A percentile compares a stretch with the other conserved stretches of the same genome.
These are phyloP conservation scores for Dioscorea cayenensis DNA, from an alignment of 116 monocot genomes.

Conservation along the genomic window DNA sequence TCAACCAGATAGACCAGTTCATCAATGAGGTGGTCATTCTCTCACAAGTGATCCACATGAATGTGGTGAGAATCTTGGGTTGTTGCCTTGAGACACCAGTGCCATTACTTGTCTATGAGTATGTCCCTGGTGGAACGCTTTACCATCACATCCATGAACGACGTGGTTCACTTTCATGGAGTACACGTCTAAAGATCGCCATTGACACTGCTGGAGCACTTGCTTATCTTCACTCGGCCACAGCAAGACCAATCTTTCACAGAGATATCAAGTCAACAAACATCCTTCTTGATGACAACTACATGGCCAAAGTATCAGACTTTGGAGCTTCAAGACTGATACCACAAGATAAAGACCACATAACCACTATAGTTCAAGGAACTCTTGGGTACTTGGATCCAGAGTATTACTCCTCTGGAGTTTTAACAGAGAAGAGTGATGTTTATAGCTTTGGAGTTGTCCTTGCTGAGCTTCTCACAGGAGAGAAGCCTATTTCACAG, in stretches of 20 bases:
- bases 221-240: constrained; percentile 22
- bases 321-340: constrained; percentile 28
- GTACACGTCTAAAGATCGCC: constrained; percentile 11
- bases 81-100: constrained; percentile 39
- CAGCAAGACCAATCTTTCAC: constrained; percentile 18
- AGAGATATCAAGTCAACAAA: constrained; percentile 31
- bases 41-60: constrained; percentile 28
- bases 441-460: constrained; percentile 40
- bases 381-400: constrained; percentile 31
- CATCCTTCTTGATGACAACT: constrained; percentile 22
- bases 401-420: constrained; percentile 20
- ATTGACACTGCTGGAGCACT: constrained; percentile 22
- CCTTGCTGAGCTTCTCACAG: constrained; percentile 25
- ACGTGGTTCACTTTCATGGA: constrained; percentile 14
- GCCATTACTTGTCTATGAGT: constrained; percentile 43
- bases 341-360: constrained; percentile 2
- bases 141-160: constrained; percentile 20
- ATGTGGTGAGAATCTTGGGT: constrained; percentile 30
- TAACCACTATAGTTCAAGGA: constrained; percentile 20
- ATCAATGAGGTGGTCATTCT: constrained; percentile 37
- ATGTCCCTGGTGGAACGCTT: constrained; percentile 24
- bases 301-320: constrained; percentile 28
- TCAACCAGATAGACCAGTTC: constrained; percentile 30
- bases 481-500: constrained; percentile 1
- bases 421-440: constrained; percentile 31